phyloP scores from a whole-genome alignment of 2,329 filamentous ascomycete species.

The Blastomyces parvus region DNA sequence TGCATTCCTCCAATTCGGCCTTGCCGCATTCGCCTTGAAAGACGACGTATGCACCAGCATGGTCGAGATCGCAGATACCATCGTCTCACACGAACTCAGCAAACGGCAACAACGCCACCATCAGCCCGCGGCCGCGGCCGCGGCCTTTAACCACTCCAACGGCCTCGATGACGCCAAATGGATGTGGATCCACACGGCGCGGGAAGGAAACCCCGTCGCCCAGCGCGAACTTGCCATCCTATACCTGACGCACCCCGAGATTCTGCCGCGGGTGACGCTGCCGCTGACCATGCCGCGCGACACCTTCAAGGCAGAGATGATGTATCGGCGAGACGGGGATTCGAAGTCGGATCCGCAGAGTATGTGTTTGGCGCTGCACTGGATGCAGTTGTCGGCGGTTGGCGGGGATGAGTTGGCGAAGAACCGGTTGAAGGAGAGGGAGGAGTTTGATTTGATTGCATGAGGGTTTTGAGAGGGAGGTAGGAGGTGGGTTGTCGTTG shows the following conservation, averaged over 20 bases:
- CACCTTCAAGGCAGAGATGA: slow-evolving; percentile 81
- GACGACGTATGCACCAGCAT: slow-evolving; percentile 77
- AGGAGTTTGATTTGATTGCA: slow-evolving; percentile 52
- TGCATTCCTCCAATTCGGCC: slow-evolving; percentile 81
- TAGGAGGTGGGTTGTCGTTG: neutral
- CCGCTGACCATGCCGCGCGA: slow-evolving; percentile 77
- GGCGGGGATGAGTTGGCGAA: slow-evolving; percentile 81
- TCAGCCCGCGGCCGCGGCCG: too few relatives aligned
- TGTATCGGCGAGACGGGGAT: slow-evolving; percentile 55
- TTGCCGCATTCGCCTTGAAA: slow-evolving; percentile 81
- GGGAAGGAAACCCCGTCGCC: slow-evolving; percentile 78
- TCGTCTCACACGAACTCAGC: slow-evolving; percentile 49
- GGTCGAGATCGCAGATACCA: slow-evolving; percentile 63
- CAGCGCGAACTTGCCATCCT: slow-evolving; percentile 90
- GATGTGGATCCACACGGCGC: slow-evolving; percentile 89
- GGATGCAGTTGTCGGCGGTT: slow-evolving; percentile 83
- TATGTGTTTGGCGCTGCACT: slow-evolving; percentile 92
- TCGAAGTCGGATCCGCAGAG: slow-evolving; percentile 69
- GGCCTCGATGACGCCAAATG: slow-evolving; percentile 63
- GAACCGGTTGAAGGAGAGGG: slow-evolving; percentile 66
- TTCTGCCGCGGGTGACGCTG: slow-evolving; percentile 67
- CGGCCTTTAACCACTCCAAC: slow-evolving; percentile 11
- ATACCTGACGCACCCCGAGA: slow-evolving; percentile 83
- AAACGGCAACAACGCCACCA: slow-evolving; percentile 25
- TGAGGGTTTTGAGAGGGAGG: slow-evolving; percentile 22